phyloP scores from a whole-genome alignment of 2,329 filamentous ascomycete species.

The Cytospora mali region DNA sequence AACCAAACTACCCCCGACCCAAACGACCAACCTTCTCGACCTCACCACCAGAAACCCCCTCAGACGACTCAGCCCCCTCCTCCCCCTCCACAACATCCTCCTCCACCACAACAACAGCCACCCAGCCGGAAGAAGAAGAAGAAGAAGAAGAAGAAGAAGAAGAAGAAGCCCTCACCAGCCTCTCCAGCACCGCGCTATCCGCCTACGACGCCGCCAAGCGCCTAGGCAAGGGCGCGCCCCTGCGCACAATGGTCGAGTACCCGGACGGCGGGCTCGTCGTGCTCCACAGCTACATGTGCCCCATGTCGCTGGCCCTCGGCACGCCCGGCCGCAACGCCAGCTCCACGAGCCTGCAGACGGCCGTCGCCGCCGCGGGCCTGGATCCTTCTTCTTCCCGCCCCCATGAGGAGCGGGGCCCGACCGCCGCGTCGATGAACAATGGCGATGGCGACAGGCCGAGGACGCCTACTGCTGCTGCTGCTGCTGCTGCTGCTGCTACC shows the following conservation, averaged over 20 bases:
- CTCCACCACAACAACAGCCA: slow-evolving; percentile 26
- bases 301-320: slow-evolving; percentile 26
- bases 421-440: no score
- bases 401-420: no score
- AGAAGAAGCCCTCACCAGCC: slow-evolving; percentile 52
- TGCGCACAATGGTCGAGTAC: slow-evolving; percentile 63
- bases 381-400: background rate
- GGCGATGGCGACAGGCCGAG: no score
- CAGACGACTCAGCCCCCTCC: slow-evolving; percentile 17
- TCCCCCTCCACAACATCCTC: slow-evolving; percentile 16
- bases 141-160: slow-evolving; percentile 5
- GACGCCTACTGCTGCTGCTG: no score
- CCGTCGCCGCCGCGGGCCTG: background rate
- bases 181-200: slow-evolving; percentile 56
- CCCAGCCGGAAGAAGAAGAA: slow-evolving; percentile 28
- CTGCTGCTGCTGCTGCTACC: no score
- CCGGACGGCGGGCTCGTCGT: slow-evolving; percentile 46
- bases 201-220: slow-evolving; percentile 56
- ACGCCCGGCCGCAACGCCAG: slow-evolving; percentile 3
- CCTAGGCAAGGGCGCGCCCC: slow-evolving; percentile 55
- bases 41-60: slow-evolving; percentile 9
- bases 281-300: slow-evolving; percentile 33
- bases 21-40: slow-evolving; percentile 19
- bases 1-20: background rate
- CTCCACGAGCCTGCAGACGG: slow-evolving; percentile 14